These are phyloP conservation scores for Chalciporus pseudorubinellus DNA, from an alignment of 768 basidiomycete genomes.

Conservation along the genomic window DNA sequence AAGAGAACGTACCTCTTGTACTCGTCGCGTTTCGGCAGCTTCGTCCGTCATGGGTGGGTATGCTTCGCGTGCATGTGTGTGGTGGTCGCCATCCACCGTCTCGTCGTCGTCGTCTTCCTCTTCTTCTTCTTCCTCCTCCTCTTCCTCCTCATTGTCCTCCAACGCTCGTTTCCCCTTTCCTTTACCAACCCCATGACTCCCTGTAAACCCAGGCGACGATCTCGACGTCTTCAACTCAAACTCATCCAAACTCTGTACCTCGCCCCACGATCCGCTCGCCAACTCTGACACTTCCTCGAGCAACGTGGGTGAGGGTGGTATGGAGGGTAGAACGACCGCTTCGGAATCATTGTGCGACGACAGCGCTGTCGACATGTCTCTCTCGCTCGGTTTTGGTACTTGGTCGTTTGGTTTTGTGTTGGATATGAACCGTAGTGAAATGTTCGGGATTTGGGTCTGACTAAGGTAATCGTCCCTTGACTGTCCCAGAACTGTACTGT, in stretches of 20 bases:
- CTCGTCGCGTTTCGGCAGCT: conserved; percentile 60
- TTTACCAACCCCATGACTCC: conserved; percentile 6
- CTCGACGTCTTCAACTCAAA: conserved; percentile 20
- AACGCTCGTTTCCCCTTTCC: conserved; percentile 34
- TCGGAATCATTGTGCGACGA: conserved; percentile 8
- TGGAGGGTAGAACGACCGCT: conserved; percentile 26
- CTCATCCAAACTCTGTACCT: conserved; percentile 25
- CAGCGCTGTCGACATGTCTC: conserved; percentile 18
- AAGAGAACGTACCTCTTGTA: conserved; percentile 60
- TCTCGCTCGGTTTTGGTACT: background rate
- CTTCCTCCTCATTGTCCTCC: conserved; percentile 12
- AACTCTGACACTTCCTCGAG: conserved; percentile 47
- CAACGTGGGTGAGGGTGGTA: conserved; percentile 36
- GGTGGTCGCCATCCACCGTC: conserved; percentile 20
- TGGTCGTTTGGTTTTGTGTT: conserved; percentile 4
- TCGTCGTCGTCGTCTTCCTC: conserved; percentile 20
- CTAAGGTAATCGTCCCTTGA: no score
- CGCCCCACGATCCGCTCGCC: conserved; percentile 33
- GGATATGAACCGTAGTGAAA: no score
- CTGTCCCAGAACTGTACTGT: no score
- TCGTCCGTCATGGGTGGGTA: conserved; percentile 74
- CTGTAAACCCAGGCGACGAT: conserved; percentile 12
- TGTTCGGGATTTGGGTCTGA: no score
- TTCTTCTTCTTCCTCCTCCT: conserved; percentile 17
- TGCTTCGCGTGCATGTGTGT: conserved; percentile 17